These are phyloP conservation scores for Echites panduratus DNA, from an alignment of 257 asterid genomes.

Conservation along the genomic window DNA sequence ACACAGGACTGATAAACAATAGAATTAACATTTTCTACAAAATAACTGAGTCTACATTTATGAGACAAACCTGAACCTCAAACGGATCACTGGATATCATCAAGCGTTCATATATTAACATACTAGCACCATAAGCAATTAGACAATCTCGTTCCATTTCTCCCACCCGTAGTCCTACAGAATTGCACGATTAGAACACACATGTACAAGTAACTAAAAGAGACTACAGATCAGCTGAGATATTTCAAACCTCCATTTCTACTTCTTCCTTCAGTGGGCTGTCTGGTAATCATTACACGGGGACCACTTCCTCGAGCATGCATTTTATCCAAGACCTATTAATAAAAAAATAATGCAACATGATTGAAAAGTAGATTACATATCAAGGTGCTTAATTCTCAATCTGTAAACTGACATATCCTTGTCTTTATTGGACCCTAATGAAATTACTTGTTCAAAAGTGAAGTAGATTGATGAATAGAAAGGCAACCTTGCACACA, in stretches of 20 bases:
- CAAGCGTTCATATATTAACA: slow-evolving; percentile 80
- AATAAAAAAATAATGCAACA: slow-evolving; percentile 13
- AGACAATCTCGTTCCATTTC: slow-evolving; percentile 99
- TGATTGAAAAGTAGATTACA: slow-evolving; percentile 9
- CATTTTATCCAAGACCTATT: slow-evolving; percentile 88
- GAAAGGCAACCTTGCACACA: background rate
- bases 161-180: slow-evolving; percentile 84
- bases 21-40: background rate
- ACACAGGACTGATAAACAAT: background rate
- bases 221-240: background rate
- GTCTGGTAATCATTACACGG: slow-evolving; percentile 80
- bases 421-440: background rate
- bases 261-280: slow-evolving; percentile 96
- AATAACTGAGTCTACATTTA: background rate
- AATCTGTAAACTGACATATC: background rate
- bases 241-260: slow-evolving; percentile 69
- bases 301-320: slow-evolving; percentile 98
- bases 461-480: background rate
- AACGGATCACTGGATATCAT: slow-evolving; percentile 96
- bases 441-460: background rate
- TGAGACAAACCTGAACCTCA: slow-evolving; percentile 71
- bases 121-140: slow-evolving; percentile 97
- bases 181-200: slow-evolving; percentile 21
- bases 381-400: background rate
- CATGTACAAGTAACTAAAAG: background rate